These are phyloP conservation scores for Brassica hybrid DNA, from an alignment of 441 rosid species.

Conservation along the genomic window DNA sequence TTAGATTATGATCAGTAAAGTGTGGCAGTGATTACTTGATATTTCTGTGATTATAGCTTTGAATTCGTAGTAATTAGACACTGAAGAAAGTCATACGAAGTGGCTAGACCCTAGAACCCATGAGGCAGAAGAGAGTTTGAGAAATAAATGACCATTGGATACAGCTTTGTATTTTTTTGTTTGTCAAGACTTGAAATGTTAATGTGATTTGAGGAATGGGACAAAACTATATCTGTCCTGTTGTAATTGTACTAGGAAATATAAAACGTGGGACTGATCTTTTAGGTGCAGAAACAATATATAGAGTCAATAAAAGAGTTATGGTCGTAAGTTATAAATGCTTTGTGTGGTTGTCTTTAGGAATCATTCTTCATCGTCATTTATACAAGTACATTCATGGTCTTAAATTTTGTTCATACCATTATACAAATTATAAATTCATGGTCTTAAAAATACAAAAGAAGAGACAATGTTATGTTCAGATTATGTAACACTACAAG, in stretches of 20 bases:
- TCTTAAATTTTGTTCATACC: neutral
- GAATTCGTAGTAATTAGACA: slow-evolving; percentile 22
- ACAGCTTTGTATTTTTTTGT: neutral
- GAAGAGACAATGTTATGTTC: no score
- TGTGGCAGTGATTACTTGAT: slow-evolving; percentile 25
- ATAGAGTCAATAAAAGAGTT: slow-evolving; percentile 32
- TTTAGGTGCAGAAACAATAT: slow-evolving; percentile 37
- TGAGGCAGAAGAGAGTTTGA: neutral
- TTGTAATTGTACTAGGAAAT: slow-evolving; percentile 3
- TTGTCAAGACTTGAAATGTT: slow-evolving; percentile 7
- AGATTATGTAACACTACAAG: no score
- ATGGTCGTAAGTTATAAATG: slow-evolving; percentile 36
- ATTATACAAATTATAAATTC: no score
- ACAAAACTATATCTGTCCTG: slow-evolving; percentile 29
- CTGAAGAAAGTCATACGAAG: neutral
- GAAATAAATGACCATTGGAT: slow-evolving; percentile 24
- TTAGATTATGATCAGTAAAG: slow-evolving; percentile 21
- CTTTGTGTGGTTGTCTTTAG: slow-evolving; percentile 23
- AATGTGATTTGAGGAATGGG: slow-evolving; percentile 23
- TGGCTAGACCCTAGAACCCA: neutral
- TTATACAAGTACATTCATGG: slow-evolving; percentile 14
- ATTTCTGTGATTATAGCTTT: neutral
- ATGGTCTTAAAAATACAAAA: no score
- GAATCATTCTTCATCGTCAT: slow-evolving; percentile 5
- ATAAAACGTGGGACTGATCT: slow-evolving; percentile 32